Evolutionary conservation across 305 asterid species (phyloP).

Genomic region (Salvia sclarea): DNA sequence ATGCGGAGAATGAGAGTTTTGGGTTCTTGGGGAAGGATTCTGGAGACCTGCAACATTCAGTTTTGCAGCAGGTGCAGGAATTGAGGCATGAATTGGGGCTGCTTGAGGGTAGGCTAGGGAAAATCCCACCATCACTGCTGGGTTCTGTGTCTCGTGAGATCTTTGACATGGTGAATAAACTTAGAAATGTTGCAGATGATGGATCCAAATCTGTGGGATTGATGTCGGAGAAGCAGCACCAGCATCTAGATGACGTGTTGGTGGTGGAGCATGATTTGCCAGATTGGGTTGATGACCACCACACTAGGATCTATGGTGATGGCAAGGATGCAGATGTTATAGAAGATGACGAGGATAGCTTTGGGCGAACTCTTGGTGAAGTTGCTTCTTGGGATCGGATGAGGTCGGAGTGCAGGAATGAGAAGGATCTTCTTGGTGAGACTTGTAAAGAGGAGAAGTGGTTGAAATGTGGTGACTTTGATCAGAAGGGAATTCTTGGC

Average conservation of each 20-base stretch:
- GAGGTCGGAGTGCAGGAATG: conserved; percentile 61
- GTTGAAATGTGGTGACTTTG: conserved; percentile 74
- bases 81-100: conserved; percentile 72
- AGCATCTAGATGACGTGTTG: conserved; percentile 70
- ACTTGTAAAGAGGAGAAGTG: conserved; percentile 83
- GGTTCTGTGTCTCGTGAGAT: conserved; percentile 75
- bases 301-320: conserved; percentile 72
- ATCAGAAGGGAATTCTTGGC: conserved; percentile 71
- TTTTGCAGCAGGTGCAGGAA: conserved; percentile 80
- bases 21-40: conserved; percentile 64
- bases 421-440: conserved; percentile 73
- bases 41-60: conserved; percentile 65
- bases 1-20: conserved; percentile 73
- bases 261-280: conserved; percentile 94
- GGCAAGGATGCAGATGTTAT: conserved; percentile 86
- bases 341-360: conserved; percentile 96
- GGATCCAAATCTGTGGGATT: conserved; percentile 64
- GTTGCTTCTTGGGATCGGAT: conserved; percentile 95
- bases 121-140: conserved; percentile 55
- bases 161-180: conserved; percentile 61
- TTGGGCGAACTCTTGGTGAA: conserved; percentile 93
- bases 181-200: conserved; percentile 68
- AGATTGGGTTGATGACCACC: conserved; percentile 91
- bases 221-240: conserved; percentile 73
- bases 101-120: conserved; percentile 81